Evolutionary conservation across 768 basidiomycete species (phyloP).

Genomic region (Trametes punicea): DNA sequence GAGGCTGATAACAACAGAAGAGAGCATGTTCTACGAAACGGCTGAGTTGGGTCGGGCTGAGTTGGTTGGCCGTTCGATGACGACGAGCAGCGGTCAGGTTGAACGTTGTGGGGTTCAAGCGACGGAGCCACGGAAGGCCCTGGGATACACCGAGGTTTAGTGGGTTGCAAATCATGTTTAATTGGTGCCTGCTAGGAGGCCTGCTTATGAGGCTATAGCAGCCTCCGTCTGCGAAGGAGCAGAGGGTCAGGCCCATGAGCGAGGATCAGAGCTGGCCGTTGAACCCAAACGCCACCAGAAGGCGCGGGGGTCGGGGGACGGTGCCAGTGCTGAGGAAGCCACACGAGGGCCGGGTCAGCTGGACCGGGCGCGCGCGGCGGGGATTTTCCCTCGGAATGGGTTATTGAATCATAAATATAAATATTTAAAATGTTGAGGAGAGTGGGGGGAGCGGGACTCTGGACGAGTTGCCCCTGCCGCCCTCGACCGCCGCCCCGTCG

Average conservation of each 20-base stretch:
- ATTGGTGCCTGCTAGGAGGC: too few species aligned
- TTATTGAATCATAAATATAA: too few species aligned
- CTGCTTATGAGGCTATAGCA: too few species aligned
- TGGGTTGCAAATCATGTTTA: not conserved
- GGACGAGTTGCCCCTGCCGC: not conserved
- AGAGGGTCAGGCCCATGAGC: not conserved
- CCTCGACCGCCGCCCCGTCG: conserved; percentile 2
- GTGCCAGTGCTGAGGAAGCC: not conserved
- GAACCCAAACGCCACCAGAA: not conserved
- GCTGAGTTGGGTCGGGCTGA: too few species aligned
- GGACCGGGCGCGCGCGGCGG: too few species aligned
- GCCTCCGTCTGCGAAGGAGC: too few species aligned
- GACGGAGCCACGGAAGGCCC: not conserved
- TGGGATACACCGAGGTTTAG: not conserved
- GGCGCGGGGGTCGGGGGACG: not conserved
- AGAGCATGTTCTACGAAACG: not conserved
- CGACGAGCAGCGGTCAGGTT: not conserved
- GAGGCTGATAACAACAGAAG: conserved; percentile 6
- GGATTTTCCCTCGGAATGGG: too few species aligned
- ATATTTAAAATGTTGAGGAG: too few species aligned
- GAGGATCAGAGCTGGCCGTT: not conserved
- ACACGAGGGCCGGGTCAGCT: not conserved
- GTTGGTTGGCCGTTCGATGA: not conserved
- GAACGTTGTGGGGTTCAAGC: not conserved
- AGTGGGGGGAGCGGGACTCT: too few species aligned